Evolutionary conservation across 2,329 filamentous ascomycete species (phyloP).

Genomic region (Lachnellula hyalina): DNA sequence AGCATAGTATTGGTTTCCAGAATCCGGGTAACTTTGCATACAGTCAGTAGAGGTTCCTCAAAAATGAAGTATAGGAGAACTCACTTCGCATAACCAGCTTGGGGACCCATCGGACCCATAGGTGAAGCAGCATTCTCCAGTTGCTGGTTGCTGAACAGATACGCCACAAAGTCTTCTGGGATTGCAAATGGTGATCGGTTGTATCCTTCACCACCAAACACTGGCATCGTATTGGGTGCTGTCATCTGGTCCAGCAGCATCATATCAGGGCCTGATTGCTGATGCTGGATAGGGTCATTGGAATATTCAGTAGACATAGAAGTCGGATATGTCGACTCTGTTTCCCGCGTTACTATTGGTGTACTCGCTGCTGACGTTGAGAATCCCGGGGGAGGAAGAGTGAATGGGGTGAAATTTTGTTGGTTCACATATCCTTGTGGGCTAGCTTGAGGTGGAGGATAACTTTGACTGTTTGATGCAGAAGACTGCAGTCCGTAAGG

Average conservation of each 20-base stretch:
- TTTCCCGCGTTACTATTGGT: slow-evolving; percentile 21
- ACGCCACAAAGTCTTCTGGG: slow-evolving; percentile 82
- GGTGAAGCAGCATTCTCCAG: slow-evolving; percentile 45
- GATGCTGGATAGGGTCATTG: slow-evolving; percentile 31
- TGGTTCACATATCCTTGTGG: slow-evolving; percentile 49
- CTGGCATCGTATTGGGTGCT: slow-evolving; percentile 66
- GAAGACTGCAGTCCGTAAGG: slow-evolving; percentile 50
- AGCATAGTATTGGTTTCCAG: slow-evolving; percentile 43
- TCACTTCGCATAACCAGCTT: slow-evolving; percentile 43
- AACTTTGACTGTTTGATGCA: slow-evolving; percentile 43
- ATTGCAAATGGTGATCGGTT: slow-evolving; percentile 84
- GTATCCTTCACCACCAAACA: slow-evolving; percentile 79
- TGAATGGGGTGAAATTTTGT: slow-evolving; percentile 58
- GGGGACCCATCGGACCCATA: slow-evolving; percentile 46
- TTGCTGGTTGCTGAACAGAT: slow-evolving; percentile 68
- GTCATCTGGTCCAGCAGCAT: slow-evolving; percentile 58
- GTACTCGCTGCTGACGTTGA: slow-evolving; percentile 33
- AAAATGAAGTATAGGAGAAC: slow-evolving; percentile 22
- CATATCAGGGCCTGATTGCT: slow-evolving; percentile 42
- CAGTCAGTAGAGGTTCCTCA: slow-evolving; percentile 11
- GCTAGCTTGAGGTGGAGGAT: slow-evolving; percentile 40
- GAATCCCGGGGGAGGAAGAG: slow-evolving; percentile 57
- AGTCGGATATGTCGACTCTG: slow-evolving; percentile 26
- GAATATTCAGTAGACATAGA: slow-evolving; percentile 29
- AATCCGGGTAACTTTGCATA: slow-evolving; percentile 46